These are phyloP conservation scores for Penicillium polonicum DNA, from an alignment of 2,329 filamentous ascomycete genomes.

Conservation along the genomic window DNA sequence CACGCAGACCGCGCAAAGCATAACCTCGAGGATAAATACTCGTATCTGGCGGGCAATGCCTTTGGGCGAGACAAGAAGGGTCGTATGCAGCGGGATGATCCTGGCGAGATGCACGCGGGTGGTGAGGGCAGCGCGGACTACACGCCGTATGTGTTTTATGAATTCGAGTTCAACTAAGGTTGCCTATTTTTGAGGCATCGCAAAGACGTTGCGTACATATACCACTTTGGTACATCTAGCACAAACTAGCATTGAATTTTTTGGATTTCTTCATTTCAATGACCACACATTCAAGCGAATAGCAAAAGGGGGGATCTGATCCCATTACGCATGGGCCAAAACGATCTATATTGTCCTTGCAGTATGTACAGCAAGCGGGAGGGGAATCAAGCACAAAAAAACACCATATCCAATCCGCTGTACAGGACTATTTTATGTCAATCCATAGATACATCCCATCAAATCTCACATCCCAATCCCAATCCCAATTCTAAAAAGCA, in stretches of 20 bases:
- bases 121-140: conserved; percentile 73
- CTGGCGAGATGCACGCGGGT: conserved; percentile 79
- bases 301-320: background rate
- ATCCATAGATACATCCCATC: conserved; percentile 4
- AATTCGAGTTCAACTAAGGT: conserved; percentile 71
- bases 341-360: conserved; percentile 16
- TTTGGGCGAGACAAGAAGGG: conserved; percentile 93
- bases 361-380: conserved; percentile 19
- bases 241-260: conserved; percentile 18
- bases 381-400: conserved; percentile 11
- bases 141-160: conserved; percentile 95
- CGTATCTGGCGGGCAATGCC: conserved; percentile 91
- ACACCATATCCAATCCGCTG: conserved; percentile 10
- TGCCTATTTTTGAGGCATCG: background rate
- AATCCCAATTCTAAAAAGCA: background rate
- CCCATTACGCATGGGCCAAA: conserved; percentile 5
- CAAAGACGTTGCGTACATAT: conserved; percentile 23
- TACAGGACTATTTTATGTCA: conserved; percentile 13
- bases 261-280: background rate
- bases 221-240: conserved; percentile 23
- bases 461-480: no score
- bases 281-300: background rate
- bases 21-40: conserved; percentile 80
- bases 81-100: conserved; percentile 85
- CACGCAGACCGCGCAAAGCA: conserved; percentile 72